Percentiles rank a stretch among this genome's conserved stretches.
Evolutionary conservation across 2,329 filamentous ascomycete species (phyloP).

Genomic region (Fusarium devonianum): DNA sequence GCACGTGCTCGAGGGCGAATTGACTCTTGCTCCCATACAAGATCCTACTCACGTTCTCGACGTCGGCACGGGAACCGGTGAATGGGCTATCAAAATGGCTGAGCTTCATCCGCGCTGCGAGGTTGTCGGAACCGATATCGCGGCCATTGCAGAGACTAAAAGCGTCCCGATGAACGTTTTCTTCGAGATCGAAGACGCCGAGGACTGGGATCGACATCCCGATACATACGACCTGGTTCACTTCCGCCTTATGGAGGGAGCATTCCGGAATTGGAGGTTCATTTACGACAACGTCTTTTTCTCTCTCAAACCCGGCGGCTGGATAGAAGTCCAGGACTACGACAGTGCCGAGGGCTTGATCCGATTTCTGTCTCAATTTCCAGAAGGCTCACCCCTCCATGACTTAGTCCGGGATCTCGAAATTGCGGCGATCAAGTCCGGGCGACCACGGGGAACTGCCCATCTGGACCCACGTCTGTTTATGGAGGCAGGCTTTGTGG

Average conservation of each 20-base stretch:
- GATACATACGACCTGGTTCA: constrained; percentile 65
- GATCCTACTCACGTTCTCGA: constrained; percentile 58
- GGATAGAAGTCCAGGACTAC: constrained; percentile 64
- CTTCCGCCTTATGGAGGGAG: constrained; percentile 62
- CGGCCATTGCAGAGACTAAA: constrained; percentile 62
- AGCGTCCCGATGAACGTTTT: constrained; percentile 65
- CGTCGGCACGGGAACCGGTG: constrained; percentile 65
- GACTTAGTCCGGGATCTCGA: constrained; percentile 51
- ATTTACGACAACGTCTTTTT: constrained; percentile 61
- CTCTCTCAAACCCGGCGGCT: constrained; percentile 64
- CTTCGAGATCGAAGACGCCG: constrained; percentile 67
- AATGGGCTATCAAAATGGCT: constrained; percentile 60
- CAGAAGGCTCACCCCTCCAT: constrained; percentile 54
- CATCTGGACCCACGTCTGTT: constrained; percentile 57
- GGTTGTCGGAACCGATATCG: constrained; percentile 66
- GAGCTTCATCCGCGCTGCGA: constrained; percentile 62
- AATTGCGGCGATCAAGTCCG: constrained; percentile 54
- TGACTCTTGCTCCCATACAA: constrained; percentile 53
- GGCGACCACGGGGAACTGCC: constrained; percentile 53
- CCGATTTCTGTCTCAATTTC: constrained; percentile 49
- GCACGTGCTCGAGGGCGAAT: constrained; percentile 55
- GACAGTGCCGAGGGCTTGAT: constrained; percentile 52
- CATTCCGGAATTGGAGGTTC: constrained; percentile 63
- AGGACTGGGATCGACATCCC: constrained; percentile 63
- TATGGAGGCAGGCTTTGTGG: constrained; percentile 59